These are phyloP conservation scores for Fonsecaea monophora DNA, from an alignment of 2,329 filamentous ascomycete genomes.

Conservation along the genomic window DNA sequence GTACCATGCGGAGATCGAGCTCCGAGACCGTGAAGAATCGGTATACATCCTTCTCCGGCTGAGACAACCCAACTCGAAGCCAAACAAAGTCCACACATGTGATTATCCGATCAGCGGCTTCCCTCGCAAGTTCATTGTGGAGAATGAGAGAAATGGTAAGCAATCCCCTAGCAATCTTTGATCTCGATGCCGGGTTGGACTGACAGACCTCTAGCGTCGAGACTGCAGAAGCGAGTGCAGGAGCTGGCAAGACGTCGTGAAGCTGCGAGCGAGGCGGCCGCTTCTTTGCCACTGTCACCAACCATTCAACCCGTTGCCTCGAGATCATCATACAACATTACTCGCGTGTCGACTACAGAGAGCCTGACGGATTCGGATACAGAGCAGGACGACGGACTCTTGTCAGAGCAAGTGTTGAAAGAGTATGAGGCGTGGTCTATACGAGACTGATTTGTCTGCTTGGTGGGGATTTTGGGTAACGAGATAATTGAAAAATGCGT, in stretches of 20 bases:
- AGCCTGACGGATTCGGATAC: not conserved
- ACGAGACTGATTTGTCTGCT: not conserved
- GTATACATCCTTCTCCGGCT: not conserved
- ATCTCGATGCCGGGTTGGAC: not conserved
- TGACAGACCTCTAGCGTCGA: not conserved
- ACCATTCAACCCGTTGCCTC: not conserved
- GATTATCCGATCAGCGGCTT: constrained; percentile 5
- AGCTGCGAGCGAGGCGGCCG: not conserved
- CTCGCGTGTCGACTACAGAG: not conserved
- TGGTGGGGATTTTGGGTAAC: not conserved
- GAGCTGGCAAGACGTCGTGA: constrained; percentile 2
- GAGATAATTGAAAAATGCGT: not conserved
- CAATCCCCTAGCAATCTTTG: not conserved
- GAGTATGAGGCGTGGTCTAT: constrained; percentile 2
- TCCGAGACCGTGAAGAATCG: not conserved
- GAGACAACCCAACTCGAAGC: not conserved
- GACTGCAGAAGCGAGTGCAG: not conserved
- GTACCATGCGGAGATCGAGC: not conserved
- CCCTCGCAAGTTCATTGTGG: not conserved
- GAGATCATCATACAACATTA: not conserved
- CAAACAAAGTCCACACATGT: not conserved
- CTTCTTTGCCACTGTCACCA: not conserved
- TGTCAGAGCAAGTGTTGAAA: not conserved
- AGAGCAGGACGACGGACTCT: not conserved
- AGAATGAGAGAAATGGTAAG: not conserved